Evolutionary conservation across 768 basidiomycete genomes (phyloP).

Genomic region (Naganishia vishniacii): DNA sequence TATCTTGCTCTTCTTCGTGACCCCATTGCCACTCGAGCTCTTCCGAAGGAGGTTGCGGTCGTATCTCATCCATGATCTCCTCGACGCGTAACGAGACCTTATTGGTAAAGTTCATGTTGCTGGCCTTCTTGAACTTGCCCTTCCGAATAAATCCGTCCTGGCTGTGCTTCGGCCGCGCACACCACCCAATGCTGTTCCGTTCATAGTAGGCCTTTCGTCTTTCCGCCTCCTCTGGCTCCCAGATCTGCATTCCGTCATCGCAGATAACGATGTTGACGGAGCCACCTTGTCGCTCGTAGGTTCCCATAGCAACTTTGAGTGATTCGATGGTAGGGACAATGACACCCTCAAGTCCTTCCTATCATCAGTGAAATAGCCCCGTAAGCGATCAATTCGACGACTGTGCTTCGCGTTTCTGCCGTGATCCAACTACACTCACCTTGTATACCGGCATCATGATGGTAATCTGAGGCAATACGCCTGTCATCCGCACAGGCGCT

Average conservation of each 20-base stretch:
- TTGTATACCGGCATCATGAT: slow-evolving; percentile 85
- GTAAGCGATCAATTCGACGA: too few relatives aligned
- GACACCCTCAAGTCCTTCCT: slow-evolving; percentile 52
- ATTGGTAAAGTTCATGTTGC: slow-evolving; percentile 83
- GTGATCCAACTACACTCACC: too few relatives aligned
- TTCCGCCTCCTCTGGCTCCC: slow-evolving; percentile 60
- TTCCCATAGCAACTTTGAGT: slow-evolving; percentile 79
- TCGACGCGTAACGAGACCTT: slow-evolving; percentile 62
- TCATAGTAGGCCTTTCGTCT: slow-evolving; percentile 68
- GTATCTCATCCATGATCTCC: slow-evolving; percentile 49
- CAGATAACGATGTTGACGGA: slow-evolving; percentile 72
- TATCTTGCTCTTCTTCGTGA: slow-evolving; percentile 57
- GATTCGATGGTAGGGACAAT: slow-evolving; percentile 61
- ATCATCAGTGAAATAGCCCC: neutral
- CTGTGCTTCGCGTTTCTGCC: too few relatives aligned
- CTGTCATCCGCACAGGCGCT: slow-evolving; percentile 35
- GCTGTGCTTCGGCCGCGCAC: slow-evolving; percentile 70
- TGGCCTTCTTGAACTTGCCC: slow-evolving; percentile 88
- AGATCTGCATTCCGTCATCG: slow-evolving; percentile 73
- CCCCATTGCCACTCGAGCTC: slow-evolving; percentile 23
- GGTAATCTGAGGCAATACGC: slow-evolving; percentile 41
- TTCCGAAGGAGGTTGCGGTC: neutral
- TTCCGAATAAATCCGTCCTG: slow-evolving; percentile 68
- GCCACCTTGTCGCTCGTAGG: slow-evolving; percentile 79
- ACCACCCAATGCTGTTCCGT: slow-evolving; percentile 68